phyloP scores from a whole-genome alignment of 2,329 filamentous ascomycete genomes.

The Cordyceps fumosorosea region DNA sequence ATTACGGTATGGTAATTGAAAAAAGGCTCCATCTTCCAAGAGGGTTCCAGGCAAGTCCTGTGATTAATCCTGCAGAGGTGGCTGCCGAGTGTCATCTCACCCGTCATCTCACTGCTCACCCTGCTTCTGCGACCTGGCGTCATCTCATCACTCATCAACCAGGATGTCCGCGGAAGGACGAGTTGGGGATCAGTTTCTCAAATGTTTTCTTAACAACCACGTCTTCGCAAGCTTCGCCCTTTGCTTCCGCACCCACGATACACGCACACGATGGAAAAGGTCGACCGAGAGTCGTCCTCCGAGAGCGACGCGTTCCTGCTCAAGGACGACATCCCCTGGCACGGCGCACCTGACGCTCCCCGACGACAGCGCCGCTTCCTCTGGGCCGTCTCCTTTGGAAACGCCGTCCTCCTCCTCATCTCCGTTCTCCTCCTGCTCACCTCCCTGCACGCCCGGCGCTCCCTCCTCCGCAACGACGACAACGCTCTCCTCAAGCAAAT shows the following conservation, averaged over 20 bases:
- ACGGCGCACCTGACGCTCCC: not conserved
- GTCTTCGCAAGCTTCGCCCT: not conserved
- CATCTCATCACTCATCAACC: not conserved
- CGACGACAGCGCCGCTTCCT: not conserved
- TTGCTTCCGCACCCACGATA: not conserved
- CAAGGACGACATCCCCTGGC: not conserved
- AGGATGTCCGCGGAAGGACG: too few relatives aligned
- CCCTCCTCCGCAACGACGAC: not conserved
- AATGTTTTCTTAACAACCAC: not conserved
- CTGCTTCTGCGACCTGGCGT: not conserved
- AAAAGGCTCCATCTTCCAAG: too few relatives aligned
- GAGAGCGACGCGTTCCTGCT: not conserved
- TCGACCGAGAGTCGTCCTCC: not conserved
- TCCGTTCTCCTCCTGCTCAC: not conserved
- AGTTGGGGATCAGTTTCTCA: too few relatives aligned
- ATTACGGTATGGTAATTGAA: too few relatives aligned
- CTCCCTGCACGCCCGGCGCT: not conserved
- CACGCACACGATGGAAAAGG: not conserved
- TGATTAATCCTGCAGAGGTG: not conserved
- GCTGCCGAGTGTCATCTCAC: constrained; percentile 2
- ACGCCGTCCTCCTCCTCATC: not conserved
- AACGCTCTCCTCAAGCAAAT: not conserved
- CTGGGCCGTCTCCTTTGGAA: not conserved
- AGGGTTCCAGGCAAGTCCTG: too few relatives aligned
- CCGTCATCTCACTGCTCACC: constrained; percentile 1